Evolutionary conservation across 2,329 filamentous ascomycete genomes (phyloP), one percentile per base, ranked within the genome.

Genomic region (Arthrinium phaeospermum): DNA sequence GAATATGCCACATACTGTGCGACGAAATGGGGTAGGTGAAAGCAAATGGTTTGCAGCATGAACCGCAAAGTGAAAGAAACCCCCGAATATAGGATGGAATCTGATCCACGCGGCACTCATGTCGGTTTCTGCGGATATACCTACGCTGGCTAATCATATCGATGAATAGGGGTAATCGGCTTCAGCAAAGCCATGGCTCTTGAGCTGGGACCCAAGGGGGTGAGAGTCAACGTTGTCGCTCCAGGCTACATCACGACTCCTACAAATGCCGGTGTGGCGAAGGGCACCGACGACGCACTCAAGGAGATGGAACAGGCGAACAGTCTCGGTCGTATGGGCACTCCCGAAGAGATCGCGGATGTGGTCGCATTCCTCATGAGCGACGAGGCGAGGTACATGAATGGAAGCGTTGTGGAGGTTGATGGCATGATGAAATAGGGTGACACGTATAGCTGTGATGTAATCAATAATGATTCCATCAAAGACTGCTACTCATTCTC

Each of bases 331-430:
- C 75, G 78, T 34, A 75, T 78, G 71, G 79, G 77, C 0, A 77
- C 70, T 14, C 76, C 78, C 0, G 78, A 79, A 34, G 78, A 79
- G 49, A 73, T 80, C 68, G 79, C 78, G 2, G 76, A 75, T 19
- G 80, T 87, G 22, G 81, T 87, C 2, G 72, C 88, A 49, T 90
- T 87, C 73, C 78, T 90, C 70, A 83, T 87, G 13, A 83, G 85
- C 3, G 86, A 85, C 53, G 84, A 84, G 7, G 87, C 86, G 1
- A 82, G 82, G 16, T 90, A 89, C 78, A 81, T 86, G 69, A 90
- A 90, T 78, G 89, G 89, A 0, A 84, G 81, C 71, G 81, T 87
- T 22, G 82, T 86, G 70, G 78, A 88, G 75, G 80, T 87, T 68
- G 85, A 86, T 78, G 87, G 87, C 10, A 77, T 77, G 76, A 30